Base-by-base conservation (phyloP, 2,329 filamentous ascomycete genomes). In the Aspergillus fructus region DNA sequence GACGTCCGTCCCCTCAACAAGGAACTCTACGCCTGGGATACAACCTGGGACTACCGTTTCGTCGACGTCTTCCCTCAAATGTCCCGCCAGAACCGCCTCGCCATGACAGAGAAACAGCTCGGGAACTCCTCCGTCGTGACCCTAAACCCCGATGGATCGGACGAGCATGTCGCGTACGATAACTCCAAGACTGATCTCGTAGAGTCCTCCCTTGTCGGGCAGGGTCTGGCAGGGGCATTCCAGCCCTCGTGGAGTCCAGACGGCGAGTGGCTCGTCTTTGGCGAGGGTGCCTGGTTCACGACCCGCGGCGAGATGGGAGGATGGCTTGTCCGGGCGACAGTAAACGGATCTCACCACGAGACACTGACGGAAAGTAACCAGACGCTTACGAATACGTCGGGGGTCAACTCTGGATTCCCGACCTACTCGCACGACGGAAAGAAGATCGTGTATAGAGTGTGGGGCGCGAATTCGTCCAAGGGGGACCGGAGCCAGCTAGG, bases 41-140 rank as follows among this genome's bases (percentile, higher is more conserved):
- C 42, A 6, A 71, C 76, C 4, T 78, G 71, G 71, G 76, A 78
- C 5, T 78, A 78, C 58, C 71, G 74, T 19, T 76, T 76, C 67
- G 77, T 70, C 45, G 76, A 79, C 52, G 74, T 79, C 3, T 78
- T 79, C 63, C 76, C 77, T 1, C 63, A 70, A 45, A 59, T 74
- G 15, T 63, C 62, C 3, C 66, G 63, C 8, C 51, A 62, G 2
- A 61, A 69, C 34, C 64, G 59, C 1, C 62, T 76, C 0, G 72
- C 67, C 12, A 70, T 74, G 17, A 78, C 76, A 0, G 65, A 74
- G 55, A 78, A 77, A 58, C 73, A 77, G 55, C 67, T 76, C 1
- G 75, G 74, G 12, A 76, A 76, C 53, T 71, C 71, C 2, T 76
- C 74, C 9, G 65, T 78, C 30, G 65, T 75, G 3, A 68, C 66